These are phyloP conservation scores for Teratosphaeria destructans DNA, from an alignment of 2,329 filamentous ascomycete species.

Conservation along the genomic window DNA sequence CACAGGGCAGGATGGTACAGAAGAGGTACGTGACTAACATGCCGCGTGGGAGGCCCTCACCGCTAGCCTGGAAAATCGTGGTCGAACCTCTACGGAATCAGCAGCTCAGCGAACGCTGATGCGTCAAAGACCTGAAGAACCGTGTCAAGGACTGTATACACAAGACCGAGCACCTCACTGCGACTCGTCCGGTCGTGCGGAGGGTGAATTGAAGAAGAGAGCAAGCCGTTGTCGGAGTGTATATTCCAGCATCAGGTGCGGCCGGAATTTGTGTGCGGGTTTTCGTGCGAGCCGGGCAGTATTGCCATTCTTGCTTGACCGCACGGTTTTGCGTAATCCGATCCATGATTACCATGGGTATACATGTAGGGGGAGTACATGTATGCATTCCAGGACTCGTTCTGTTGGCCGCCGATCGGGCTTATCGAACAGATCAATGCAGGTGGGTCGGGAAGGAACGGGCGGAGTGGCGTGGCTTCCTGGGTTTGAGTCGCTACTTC, in stretches of 20 bases:
- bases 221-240: conserved; percentile 63
- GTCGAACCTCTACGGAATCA: conserved; percentile 48
- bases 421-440: background rate
- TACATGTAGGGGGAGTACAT: background rate
- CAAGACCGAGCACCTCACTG: conserved; percentile 61
- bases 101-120: conserved; percentile 60
- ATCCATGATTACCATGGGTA: conserved; percentile 7
- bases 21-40: conserved; percentile 45
- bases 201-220: conserved; percentile 76
- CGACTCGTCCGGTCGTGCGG: conserved; percentile 63
- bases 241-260: conserved; percentile 61
- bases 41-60: conserved; percentile 73
- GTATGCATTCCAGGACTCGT: conserved; percentile 2
- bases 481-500: background rate
- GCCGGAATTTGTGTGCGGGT: conserved; percentile 59
- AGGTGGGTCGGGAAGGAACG: background rate
- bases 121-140: conserved; percentile 15
- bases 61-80: conserved; percentile 67
- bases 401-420: conserved; percentile 4
- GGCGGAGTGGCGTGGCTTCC: background rate
- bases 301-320: conserved; percentile 79
- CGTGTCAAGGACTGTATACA: conserved; percentile 55
- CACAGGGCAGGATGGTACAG: too few species aligned
- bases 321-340: conserved; percentile 24
- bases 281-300: conserved; percentile 66